Evolutionary conservation across 2,329 filamentous ascomycete species (phyloP), one percentile per base, ranked within the genome.

Genomic region (Venturia effusa): DNA sequence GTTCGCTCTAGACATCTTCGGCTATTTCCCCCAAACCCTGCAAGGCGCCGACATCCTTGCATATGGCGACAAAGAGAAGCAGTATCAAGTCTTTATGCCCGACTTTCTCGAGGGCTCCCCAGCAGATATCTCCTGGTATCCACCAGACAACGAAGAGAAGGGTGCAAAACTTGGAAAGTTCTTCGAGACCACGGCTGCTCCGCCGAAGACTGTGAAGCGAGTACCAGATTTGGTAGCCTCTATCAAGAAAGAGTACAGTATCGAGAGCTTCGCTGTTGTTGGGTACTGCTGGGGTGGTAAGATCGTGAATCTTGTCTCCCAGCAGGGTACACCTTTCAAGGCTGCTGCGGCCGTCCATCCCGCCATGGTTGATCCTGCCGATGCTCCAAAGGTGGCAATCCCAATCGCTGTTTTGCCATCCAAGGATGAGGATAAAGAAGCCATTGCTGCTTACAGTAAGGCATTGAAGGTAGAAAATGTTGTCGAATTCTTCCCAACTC

Each of bases 61-160:
- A 34, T 75, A 77, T 68, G 77, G 80, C 40, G 80, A 87, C 81
- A 88, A 89, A 84, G 75, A 83, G 78, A 74, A 80, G 66, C 84
- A 89, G 71, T 94, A 95, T 80, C 86, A 86, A 69, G 89, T 96
- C 68, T 92, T 92, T 77, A 92, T 97, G 67, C 92, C 92, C 34
- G 92, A 97, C 77, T 93, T 90, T 82, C 96, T 96, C 79, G 83
- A 89, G 66, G 92, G 90, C 73, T 81, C 84, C 68, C 88, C 90
- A 41, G 84, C 80, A 66, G 81, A 83, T 68, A 83, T 86, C 69
- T 77, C 76, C 61, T 85, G 82, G 81, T 85, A 83, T 72, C 83
- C 83, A 0, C 83, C 83, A 19, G 77, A 84, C 71, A 85, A 76
- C 66, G 77, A 84, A 48, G 84, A 86, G 65, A 83, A 86, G 74